Conservation (phyloP, 306 rosid genomes). For the Cyamopsis tetragonoloba region DNA sequence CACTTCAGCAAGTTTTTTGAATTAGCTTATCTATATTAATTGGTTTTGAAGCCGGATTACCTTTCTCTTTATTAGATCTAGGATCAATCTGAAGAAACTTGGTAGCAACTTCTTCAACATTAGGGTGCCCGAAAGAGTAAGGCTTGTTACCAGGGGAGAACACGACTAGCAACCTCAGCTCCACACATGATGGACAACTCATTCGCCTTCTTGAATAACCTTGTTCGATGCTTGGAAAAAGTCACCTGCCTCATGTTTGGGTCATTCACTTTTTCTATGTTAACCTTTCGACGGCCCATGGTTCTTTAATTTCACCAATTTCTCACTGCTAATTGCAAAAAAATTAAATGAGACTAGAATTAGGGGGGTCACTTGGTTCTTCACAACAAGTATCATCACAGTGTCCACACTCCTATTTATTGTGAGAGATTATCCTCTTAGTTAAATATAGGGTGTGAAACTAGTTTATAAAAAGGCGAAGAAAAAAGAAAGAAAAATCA, state of each 20-base stretch:
- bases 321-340: too few relatives aligned
- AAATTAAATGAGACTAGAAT: too few relatives aligned
- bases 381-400: too few relatives aligned
- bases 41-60: too few relatives aligned
- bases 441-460: too few relatives aligned
- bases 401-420: too few relatives aligned
- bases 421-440: too few relatives aligned
- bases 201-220: constrained; percentile 64
- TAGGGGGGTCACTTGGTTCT: too few relatives aligned
- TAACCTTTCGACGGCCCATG: constrained; percentile 59
- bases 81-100: constrained; percentile 31
- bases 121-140: constrained; percentile 58
- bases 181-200: constrained; percentile 58
- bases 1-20: too few relatives aligned
- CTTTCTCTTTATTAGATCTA: background rate
- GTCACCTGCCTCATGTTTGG: constrained; percentile 53
- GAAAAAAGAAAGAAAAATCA: too few relatives aligned
- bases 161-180: constrained; percentile 42
- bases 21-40: too few relatives aligned
- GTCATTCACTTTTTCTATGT: constrained; percentile 50
- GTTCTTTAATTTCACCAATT: background rate
- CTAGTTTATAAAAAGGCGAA: too few relatives aligned
- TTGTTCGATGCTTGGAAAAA: constrained; percentile 56
- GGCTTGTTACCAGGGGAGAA: constrained; percentile 56
- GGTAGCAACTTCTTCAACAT: constrained; percentile 31